A percentile compares a stretch with the other conserved stretches of the same genome.
Conservation (phyloP, 768 basidiomycete species). For the Botryobasidium botryosum region DNA sequence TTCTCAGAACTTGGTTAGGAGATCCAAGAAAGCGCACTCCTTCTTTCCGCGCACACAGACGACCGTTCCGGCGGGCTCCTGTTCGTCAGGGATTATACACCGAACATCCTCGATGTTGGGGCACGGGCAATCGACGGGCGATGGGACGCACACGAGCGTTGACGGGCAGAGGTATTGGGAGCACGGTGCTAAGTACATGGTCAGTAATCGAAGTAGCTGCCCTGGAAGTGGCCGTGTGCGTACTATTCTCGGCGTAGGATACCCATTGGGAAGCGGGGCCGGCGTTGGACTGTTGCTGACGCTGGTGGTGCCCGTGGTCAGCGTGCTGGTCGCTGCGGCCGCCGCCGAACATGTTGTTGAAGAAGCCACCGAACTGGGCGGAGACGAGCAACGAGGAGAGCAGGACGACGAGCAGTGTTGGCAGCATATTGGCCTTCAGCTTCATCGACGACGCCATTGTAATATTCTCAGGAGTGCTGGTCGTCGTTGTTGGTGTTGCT, state of each 20-base stretch:
- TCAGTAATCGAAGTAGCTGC: neutral
- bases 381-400: no score
- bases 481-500: no score
- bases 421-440: no score
- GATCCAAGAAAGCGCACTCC: slow-evolving; percentile 1
- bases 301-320: no score
- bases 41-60: slow-evolving; percentile 4
- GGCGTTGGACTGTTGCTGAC: no score
- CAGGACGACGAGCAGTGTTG: no score
- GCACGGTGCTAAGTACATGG: slow-evolving; percentile 2
- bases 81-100: slow-evolving; percentile 10
- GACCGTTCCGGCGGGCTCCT: slow-evolving; percentile 6
- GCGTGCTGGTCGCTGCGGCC: neutral
- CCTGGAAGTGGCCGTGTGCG: neutral
- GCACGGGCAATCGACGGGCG: slow-evolving; percentile 9
- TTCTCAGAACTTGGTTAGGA: neutral
- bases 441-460: no score
- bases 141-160: slow-evolving; percentile 10
- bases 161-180: slow-evolving; percentile 7
- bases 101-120: slow-evolving; percentile 9
- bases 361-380: slow-evolving; percentile 8
- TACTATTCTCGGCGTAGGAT: slow-evolving; percentile 6
- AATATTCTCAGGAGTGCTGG: no score
- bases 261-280: slow-evolving; percentile 4
- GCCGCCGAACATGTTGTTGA: slow-evolving; percentile 1